A percentile compares a stretch with the other conserved stretches of the same genome.
These are phyloP conservation scores for Aspergillus ibericus DNA, from an alignment of 2,329 filamentous ascomycete species.

Conservation along the genomic window DNA sequence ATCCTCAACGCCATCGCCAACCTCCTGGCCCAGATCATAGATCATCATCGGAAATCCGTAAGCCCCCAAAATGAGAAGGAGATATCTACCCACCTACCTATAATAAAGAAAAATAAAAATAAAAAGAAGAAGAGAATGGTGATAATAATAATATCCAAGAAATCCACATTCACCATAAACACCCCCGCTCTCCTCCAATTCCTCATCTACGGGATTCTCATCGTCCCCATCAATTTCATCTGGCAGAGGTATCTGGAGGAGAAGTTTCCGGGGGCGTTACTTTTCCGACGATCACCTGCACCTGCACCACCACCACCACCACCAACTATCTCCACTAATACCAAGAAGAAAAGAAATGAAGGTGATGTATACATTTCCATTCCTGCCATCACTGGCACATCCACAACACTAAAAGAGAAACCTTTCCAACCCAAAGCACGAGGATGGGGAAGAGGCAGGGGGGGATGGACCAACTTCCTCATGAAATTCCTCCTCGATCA, in stretches of 20 bases:
- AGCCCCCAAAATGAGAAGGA: too few relatives aligned
- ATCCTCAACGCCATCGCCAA: constrained; percentile 41
- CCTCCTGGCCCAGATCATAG: constrained; percentile 39
- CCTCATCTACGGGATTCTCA: constrained; percentile 69
- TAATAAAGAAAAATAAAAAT: neutral
- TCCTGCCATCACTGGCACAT: neutral
- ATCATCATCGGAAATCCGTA: constrained; percentile 38
- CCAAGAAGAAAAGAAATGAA: neutral
- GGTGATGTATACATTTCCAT: neutral
- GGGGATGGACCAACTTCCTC: constrained; percentile 45
- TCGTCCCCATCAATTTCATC: constrained; percentile 77
- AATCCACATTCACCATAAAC: constrained; percentile 60
- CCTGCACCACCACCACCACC: neutral
- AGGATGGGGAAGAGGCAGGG: constrained; percentile 29
- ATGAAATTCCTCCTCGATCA: constrained; percentile 62
- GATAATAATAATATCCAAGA: constrained; percentile 31
- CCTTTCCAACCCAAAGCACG: neutral
- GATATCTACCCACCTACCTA: too few relatives aligned
- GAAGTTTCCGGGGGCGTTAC: constrained; percentile 66
- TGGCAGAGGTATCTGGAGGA: constrained; percentile 82
- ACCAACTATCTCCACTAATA: too few relatives aligned
- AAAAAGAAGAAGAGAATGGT: neutral
- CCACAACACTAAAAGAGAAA: constrained; percentile 11
- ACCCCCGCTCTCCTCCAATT: constrained; percentile 73
- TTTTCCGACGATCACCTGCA: neutral